A percentile compares a stretch with the other conserved stretches of the same genome.
These are phyloP conservation scores for Amniculicola lignicola DNA, from an alignment of 495 filamentous ascomycete genomes.

Conservation along the genomic window DNA sequence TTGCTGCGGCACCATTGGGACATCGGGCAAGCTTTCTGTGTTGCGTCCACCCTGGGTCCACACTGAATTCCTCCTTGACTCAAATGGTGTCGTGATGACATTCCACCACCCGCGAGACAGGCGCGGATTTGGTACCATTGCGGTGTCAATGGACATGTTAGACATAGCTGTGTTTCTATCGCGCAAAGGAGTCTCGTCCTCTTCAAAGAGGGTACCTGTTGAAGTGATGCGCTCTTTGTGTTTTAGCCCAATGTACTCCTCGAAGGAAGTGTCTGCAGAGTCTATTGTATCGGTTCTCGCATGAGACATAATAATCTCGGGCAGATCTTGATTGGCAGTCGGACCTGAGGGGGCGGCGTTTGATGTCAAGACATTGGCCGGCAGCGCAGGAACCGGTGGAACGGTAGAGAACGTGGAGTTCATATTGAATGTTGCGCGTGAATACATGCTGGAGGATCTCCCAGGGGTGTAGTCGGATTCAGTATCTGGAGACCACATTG, in stretches of 20 bases:
- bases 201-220: conserved; percentile 56
- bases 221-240: conserved; percentile 43
- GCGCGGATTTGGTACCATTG: conserved; percentile 43
- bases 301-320: background rate
- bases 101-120: conserved; percentile 87
- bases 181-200: conserved; percentile 45
- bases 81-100: conserved; percentile 73
- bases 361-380: conserved; percentile 41
- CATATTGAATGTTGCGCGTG: conserved; percentile 52
- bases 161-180: conserved; percentile 24
- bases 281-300: conserved; percentile 27
- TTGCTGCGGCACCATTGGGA: conserved; percentile 25
- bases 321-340: background rate
- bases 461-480: conserved; percentile 38
- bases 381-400: conserved; percentile 64
- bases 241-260: conserved; percentile 30
- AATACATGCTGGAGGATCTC: conserved; percentile 66
- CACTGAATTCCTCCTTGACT: conserved; percentile 35
- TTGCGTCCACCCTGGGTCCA: conserved; percentile 27
- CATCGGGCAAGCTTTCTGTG: conserved; percentile 21
- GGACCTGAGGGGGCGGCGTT: background rate
- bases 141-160: conserved; percentile 16
- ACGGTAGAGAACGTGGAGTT: conserved; percentile 39
- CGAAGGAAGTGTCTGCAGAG: conserved; percentile 35
- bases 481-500: conserved; percentile 59